Evolutionary conservation across 2,329 filamentous ascomycete species (phyloP).

Genomic region (Colletotrichum godetiae): DNA sequence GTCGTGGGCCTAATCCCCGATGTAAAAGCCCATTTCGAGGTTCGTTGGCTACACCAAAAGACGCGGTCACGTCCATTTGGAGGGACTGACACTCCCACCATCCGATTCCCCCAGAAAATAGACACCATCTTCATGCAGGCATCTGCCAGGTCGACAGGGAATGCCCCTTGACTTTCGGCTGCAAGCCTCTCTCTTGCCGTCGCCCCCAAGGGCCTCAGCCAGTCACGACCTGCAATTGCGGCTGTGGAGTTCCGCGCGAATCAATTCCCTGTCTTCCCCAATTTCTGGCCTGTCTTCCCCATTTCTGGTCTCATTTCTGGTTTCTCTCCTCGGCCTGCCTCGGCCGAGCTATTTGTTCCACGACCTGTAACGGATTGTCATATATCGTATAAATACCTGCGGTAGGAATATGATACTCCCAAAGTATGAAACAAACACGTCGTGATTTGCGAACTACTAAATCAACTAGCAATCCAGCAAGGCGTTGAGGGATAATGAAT

Average conservation of each 20-base stretch:
- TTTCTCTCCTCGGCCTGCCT: constrained; percentile 23
- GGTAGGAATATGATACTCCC: too few species aligned
- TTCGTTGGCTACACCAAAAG: not conserved
- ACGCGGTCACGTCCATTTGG: not conserved
- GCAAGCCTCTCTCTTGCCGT: constrained; percentile 18
- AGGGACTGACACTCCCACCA: not conserved
- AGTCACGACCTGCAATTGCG: not conserved
- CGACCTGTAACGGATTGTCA: too few species aligned
- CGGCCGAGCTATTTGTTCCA: constrained; percentile 11
- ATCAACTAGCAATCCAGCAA: too few species aligned
- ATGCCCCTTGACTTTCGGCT: constrained; percentile 19
- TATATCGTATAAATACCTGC: too few species aligned
- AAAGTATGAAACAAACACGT: too few species aligned
- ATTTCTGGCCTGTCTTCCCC: constrained; percentile 7
- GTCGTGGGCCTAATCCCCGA: not conserved
- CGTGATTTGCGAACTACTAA: too few species aligned
- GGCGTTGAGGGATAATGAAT: too few species aligned
- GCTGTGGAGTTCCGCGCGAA: constrained; percentile 34
- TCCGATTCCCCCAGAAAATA: constrained; percentile 1
- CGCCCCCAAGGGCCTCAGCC: not conserved
- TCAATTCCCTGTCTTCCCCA: constrained; percentile 34
- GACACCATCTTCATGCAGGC: constrained; percentile 8
- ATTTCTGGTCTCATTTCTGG: not conserved
- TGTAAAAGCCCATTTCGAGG: not conserved
- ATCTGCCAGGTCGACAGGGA: constrained; percentile 11